A percentile compares a stretch with the other conserved stretches of the same genome.
Evolutionary conservation across 2,329 filamentous ascomycete genomes (phyloP).

Genomic region (Aspergillus sp.): DNA sequence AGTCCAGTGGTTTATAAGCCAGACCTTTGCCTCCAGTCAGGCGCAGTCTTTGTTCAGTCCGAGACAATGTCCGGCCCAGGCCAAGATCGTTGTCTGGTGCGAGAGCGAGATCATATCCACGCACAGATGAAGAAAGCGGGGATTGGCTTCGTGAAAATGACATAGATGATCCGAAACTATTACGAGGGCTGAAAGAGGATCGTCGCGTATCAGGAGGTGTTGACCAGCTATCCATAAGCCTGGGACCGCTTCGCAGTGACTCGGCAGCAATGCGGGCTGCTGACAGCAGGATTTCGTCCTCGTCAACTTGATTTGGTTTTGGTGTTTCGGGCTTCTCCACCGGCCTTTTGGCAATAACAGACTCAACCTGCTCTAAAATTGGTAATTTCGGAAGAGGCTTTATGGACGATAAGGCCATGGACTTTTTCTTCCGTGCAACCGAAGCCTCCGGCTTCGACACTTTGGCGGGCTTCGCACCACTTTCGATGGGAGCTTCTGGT

Average conservation of each 20-base stretch:
- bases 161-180: constrained; percentile 24
- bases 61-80: constrained; percentile 39
- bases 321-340: constrained; percentile 18
- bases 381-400: constrained; percentile 34
- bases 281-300: constrained; percentile 42
- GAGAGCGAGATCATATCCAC: constrained; percentile 43
- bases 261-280: constrained; percentile 43
- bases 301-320: constrained; percentile 32
- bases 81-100: constrained; percentile 38
- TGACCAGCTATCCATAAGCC: constrained; percentile 27
- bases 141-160: constrained; percentile 28
- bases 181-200: constrained; percentile 27
- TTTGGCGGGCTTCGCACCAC: constrained; percentile 25
- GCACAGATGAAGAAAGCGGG: constrained; percentile 28
- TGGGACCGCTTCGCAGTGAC: constrained; percentile 36
- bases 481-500: constrained; percentile 11
- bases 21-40: constrained; percentile 43
- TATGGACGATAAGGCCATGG: constrained; percentile 30
- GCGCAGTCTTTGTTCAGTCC: constrained; percentile 44
- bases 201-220: constrained; percentile 23
- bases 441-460: constrained; percentile 17
- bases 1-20: constrained; percentile 41
- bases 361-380: constrained; percentile 32
- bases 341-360: constrained; percentile 25
- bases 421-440: constrained; percentile 17